phyloP scores from a whole-genome alignment of 1,139 yeast genomes.

The Oligophagozyma castellii region DNA sequence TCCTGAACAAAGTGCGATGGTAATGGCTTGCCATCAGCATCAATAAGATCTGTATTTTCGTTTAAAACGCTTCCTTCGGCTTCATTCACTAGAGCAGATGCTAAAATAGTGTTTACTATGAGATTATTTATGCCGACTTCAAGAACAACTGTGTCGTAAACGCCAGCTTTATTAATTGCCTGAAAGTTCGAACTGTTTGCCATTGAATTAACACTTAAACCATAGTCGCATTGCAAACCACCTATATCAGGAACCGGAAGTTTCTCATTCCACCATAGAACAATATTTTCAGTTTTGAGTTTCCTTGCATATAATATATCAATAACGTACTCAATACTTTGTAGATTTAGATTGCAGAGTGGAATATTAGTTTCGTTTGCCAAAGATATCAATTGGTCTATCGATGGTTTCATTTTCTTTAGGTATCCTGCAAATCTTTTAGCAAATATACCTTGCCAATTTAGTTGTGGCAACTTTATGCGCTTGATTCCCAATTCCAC shows the following conservation, averaged over 20 bases:
- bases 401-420: slow-evolving; percentile 63
- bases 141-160: slow-evolving; percentile 64
- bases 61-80: slow-evolving; percentile 82
- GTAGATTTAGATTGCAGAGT: slow-evolving; percentile 66
- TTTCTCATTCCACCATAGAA: slow-evolving; percentile 86
- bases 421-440: slow-evolving; percentile 59
- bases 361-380: slow-evolving; percentile 74
- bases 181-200: slow-evolving; percentile 61
- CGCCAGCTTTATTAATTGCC: slow-evolving; percentile 62
- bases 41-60: slow-evolving; percentile 28
- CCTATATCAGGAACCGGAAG: slow-evolving; percentile 73
- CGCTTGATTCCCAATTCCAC: slow-evolving; percentile 45
- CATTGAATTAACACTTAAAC: slow-evolving; percentile 21
- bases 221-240: slow-evolving; percentile 56
- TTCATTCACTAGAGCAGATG: slow-evolving; percentile 72
- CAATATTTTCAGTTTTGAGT: slow-evolving; percentile 47
- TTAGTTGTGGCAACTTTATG: slow-evolving; percentile 56
- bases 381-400: slow-evolving; percentile 49
- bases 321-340: slow-evolving; percentile 63
- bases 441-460: slow-evolving; percentile 72
- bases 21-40: slow-evolving; percentile 13
- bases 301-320: slow-evolving; percentile 81
- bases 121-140: slow-evolving; percentile 72
- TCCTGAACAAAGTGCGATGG: slow-evolving; percentile 45
- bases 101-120: slow-evolving; percentile 72